These are phyloP conservation scores for Austroboletus novae-zelandiae DNA, from an alignment of 1,284 basidiomycete species.

Conservation along the genomic window DNA sequence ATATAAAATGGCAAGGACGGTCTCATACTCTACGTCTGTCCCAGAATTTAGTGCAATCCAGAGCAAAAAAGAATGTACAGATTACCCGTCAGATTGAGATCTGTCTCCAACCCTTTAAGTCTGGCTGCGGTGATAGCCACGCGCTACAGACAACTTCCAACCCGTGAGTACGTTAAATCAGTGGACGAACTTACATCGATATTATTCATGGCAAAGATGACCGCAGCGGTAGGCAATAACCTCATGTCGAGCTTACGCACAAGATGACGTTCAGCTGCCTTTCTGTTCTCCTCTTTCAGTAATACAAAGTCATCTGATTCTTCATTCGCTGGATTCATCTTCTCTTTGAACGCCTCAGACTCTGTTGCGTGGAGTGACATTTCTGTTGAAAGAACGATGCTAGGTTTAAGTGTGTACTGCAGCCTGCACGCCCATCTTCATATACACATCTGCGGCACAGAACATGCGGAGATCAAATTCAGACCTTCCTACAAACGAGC, in stretches of 20 bases:
- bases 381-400: too few relatives aligned
- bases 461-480: too few relatives aligned
- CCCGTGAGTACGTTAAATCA: too few relatives aligned
- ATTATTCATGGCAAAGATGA: conserved; percentile 69
- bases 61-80: background rate
- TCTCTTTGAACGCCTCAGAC: too few relatives aligned
- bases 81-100: conserved; percentile 50
- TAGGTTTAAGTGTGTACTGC: too few relatives aligned
- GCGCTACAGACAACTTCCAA: conserved; percentile 42
- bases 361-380: too few relatives aligned
- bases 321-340: background rate
- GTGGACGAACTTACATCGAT: conserved; percentile 53
- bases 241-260: conserved; percentile 56
- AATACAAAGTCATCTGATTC: conserved; percentile 12
- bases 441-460: too few relatives aligned
- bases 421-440: too few relatives aligned
- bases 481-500: too few relatives aligned
- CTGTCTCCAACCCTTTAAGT: conserved; percentile 48
- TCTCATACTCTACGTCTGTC: conserved; percentile 61
- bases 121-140: conserved; percentile 33
- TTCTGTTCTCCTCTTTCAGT: conserved; percentile 8
- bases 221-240: conserved; percentile 56
- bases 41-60: background rate
- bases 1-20: conserved; percentile 57
- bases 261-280: conserved; percentile 38